phyloP scores from a whole-genome alignment of 2,329 filamentous ascomycete species.

The Epichloe glyceriae region DNA sequence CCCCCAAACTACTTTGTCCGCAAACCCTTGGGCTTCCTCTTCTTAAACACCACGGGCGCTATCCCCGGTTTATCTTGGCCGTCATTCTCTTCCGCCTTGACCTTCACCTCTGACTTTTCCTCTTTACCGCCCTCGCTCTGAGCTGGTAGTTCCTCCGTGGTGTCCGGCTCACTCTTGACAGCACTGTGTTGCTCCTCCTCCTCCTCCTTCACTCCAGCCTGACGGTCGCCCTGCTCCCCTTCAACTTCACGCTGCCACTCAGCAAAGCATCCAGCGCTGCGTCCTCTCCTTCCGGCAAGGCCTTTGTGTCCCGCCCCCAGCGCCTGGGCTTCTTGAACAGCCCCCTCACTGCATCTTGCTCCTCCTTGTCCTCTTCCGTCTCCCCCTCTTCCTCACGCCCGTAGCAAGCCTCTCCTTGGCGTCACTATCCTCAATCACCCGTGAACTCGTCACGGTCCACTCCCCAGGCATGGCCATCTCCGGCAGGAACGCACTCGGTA shows the following conservation, averaged over 20 bases:
- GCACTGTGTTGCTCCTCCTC: constrained; percentile 12
- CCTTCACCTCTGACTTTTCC: constrained; percentile 5
- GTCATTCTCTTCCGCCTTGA: constrained; percentile 30
- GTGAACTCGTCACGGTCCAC: constrained; percentile 63
- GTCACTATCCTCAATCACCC: constrained; percentile 34
- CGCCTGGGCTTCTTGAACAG: constrained; percentile 46
- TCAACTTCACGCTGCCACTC: constrained; percentile 19
- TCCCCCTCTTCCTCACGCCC: constrained; percentile 51
- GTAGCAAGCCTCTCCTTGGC: constrained; percentile 28
- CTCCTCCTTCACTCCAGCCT: constrained; percentile 26
- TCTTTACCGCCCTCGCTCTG: background rate
- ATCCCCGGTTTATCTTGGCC: constrained; percentile 11
- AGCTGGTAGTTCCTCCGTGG: background rate
- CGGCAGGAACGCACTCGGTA: constrained; percentile 64
- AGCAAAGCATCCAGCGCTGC: constrained; percentile 51
- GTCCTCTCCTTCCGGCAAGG: constrained; percentile 31
- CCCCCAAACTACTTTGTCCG: constrained; percentile 37
- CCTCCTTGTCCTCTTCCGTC: constrained; percentile 48
- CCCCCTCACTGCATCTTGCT: constrained; percentile 43
- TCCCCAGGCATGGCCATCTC: constrained; percentile 83
- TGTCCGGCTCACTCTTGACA: constrained; percentile 1
- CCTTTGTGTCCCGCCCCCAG: constrained; percentile 42
- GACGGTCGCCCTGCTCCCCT: constrained; percentile 12
- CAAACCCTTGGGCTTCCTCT: constrained; percentile 57
- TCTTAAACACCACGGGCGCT: constrained; percentile 60